Percentiles rank a stretch among this genome's conserved stretches.
Conservation (phyloP, 352 stramenopile genomes). For the Pythium brachiatum region DNA sequence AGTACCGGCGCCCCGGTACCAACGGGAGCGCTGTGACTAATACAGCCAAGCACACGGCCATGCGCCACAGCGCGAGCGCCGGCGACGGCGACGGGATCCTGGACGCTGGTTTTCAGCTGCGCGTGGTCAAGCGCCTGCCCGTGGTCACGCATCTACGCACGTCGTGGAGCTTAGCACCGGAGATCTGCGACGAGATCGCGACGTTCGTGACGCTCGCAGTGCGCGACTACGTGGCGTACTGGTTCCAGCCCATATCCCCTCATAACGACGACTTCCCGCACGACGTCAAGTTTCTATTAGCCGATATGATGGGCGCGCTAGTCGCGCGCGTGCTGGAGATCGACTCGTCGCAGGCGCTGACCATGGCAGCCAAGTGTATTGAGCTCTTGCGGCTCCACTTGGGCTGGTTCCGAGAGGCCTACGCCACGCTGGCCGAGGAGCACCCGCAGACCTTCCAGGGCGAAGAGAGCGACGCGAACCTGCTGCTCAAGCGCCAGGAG, state of each 20-base stretch:
- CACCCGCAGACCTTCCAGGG: constrained; percentile 53
- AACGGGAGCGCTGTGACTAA: not conserved
- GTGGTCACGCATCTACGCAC: constrained; percentile 61
- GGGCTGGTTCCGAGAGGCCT: constrained; percentile 77
- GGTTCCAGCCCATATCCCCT: constrained; percentile 61
- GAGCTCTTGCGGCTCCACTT: constrained; percentile 72
- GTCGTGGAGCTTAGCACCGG: constrained; percentile 45
- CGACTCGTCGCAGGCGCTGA: constrained; percentile 64
- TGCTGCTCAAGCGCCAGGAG: constrained; percentile 48
- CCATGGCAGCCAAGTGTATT: constrained; percentile 52
- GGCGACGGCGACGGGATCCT: not conserved
- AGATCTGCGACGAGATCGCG: constrained; percentile 66
- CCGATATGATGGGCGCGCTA: constrained; percentile 57
- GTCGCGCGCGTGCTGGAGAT: constrained; percentile 60
- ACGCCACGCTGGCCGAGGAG: constrained; percentile 59
- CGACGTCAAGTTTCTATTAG: constrained; percentile 64
- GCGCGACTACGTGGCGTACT: constrained; percentile 63
- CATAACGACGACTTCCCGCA: constrained; percentile 61
- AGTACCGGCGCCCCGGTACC: constrained; percentile 33
- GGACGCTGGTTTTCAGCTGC: constrained; percentile 52
- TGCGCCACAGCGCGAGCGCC: not conserved
- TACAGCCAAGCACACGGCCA: not conserved
- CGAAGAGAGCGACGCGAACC: constrained; percentile 49
- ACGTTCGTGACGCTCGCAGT: constrained; percentile 43
- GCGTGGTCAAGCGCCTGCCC: constrained; percentile 55